Percentiles rank a stretch among this genome's conserved stretches.
These are phyloP conservation scores for Saccharomyces hybrid DNA, from an alignment of 1,139 yeast genomes.

Conservation along the genomic window DNA sequence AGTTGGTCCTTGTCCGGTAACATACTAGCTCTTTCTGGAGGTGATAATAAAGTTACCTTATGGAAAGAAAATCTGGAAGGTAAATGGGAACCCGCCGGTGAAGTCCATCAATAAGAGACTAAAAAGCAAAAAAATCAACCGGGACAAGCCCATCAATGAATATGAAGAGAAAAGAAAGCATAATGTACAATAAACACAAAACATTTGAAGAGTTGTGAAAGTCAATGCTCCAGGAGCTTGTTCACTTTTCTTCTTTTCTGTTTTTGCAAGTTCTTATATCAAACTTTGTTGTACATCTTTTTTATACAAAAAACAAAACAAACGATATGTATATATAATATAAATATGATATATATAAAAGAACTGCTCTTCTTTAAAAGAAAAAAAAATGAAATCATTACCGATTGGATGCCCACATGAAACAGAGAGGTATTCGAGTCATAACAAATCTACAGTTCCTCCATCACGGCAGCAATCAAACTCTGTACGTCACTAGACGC, in stretches of 20 bases:
- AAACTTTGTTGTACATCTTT: not conserved
- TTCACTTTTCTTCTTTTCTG: not conserved
- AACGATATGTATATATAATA: not conserved
- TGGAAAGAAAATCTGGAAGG: slow-evolving; percentile 96
- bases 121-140: not conserved
- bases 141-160: not conserved
- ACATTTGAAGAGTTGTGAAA: not conserved
- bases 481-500: slow-evolving; percentile 76
- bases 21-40: slow-evolving; percentile 90
- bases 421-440: not conserved
- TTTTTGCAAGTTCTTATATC: not conserved
- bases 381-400: not conserved
- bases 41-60: slow-evolving; percentile 88
- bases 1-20: slow-evolving; percentile 97
- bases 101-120: not conserved
- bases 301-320: not conserved
- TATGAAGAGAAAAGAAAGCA: not conserved
- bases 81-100: slow-evolving; percentile 85
- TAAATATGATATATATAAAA: not conserved
- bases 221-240: not conserved
- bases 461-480: slow-evolving; percentile 59
- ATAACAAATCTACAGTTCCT: slow-evolving; percentile 28
- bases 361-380: not conserved
- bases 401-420: not conserved
- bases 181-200: not conserved